phyloP scores from a whole-genome alignment of 192 early-diverging fungal genomes.

The Mortierella antarctica region DNA sequence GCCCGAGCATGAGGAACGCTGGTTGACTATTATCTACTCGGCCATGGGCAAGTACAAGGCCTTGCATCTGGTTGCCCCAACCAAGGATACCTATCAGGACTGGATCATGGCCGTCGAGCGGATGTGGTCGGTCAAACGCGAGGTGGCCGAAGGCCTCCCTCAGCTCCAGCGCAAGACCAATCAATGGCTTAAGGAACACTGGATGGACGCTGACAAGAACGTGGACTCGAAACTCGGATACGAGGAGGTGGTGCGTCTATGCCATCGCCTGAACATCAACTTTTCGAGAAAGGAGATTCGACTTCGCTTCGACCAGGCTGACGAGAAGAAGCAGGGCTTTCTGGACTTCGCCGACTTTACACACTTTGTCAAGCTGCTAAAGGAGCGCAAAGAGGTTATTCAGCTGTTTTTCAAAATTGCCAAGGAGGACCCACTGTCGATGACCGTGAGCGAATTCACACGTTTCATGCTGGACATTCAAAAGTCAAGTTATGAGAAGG shows the following conservation, averaged over 20 bases:
- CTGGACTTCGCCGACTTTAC: constrained; percentile 71
- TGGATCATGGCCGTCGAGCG: constrained; percentile 55
- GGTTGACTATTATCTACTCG: constrained; percentile 58
- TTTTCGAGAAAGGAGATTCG: constrained; percentile 72
- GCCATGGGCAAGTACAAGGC: constrained; percentile 57
- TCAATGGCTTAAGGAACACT: constrained; percentile 56
- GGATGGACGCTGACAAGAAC: constrained; percentile 61
- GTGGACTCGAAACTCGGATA: constrained; percentile 53
- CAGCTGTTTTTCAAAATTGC: constrained; percentile 62
- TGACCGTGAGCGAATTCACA: constrained; percentile 66
- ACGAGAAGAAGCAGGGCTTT: constrained; percentile 58
- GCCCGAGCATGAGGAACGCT: constrained; percentile 48
- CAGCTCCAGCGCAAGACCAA: constrained; percentile 51
- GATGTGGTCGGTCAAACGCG: constrained; percentile 53
- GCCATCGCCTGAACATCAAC: constrained; percentile 70
- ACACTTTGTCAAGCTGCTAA: constrained; percentile 66
- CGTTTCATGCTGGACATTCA: constrained; percentile 66
- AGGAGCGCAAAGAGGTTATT: constrained; percentile 70
- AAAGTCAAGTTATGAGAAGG: constrained; percentile 60
- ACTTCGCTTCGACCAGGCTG: constrained; percentile 68
- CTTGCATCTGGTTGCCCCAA: constrained; percentile 55
- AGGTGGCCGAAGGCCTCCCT: constrained; percentile 50
- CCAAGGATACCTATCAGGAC: constrained; percentile 46
- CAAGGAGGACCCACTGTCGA: constrained; percentile 16
- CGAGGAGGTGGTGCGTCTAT: constrained; percentile 56